A percentile compares a stretch with the other conserved stretches of the same genome.
Conservation (phyloP, 805 yeast species). For the Myxozyma udenii region DNA sequence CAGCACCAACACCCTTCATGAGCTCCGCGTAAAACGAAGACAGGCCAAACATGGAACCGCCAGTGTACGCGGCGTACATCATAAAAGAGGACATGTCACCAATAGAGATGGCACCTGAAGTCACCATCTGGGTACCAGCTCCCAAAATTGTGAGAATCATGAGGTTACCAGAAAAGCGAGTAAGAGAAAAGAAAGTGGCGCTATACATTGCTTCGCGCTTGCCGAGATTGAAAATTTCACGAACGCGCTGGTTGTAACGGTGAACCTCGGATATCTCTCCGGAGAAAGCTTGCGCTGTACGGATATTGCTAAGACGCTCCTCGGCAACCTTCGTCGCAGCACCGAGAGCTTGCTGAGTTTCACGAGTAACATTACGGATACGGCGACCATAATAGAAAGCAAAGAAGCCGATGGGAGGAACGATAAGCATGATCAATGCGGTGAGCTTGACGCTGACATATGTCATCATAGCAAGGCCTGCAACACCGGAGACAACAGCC, state of each 20-base stretch:
- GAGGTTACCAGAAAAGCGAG: constrained; percentile 80
- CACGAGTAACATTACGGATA: constrained; percentile 68
- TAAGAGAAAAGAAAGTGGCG: constrained; percentile 36
- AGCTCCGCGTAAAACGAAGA: constrained; percentile 89
- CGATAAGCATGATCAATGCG: constrained; percentile 69
- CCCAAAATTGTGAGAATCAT: constrained; percentile 73
- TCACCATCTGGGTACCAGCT: constrained; percentile 79
- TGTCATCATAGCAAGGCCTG: constrained; percentile 90
- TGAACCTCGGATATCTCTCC: constrained; percentile 77
- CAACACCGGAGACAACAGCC: constrained; percentile 74
- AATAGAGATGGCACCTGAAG: constrained; percentile 68
- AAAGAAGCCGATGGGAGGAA: constrained; percentile 79
- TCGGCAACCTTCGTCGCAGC: constrained; percentile 84
- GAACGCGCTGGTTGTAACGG: constrained; percentile 68
- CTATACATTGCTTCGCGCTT: constrained; percentile 63
- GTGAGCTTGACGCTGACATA: constrained; percentile 80
- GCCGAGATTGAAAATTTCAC: constrained; percentile 63
- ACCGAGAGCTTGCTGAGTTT: constrained; percentile 81
- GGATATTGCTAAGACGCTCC: constrained; percentile 80
- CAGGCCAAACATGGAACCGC: constrained; percentile 85
- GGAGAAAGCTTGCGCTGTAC: constrained; percentile 86
- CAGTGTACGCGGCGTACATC: constrained; percentile 94
- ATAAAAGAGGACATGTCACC: constrained; percentile 90
- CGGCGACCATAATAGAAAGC: constrained; percentile 78
- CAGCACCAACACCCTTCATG: constrained; percentile 97